A percentile compares a stretch with the other conserved stretches of the same genome.
These are phyloP conservation scores for Oidiodendron maius DNA, from an alignment of 495 filamentous ascomycete species.

Conservation along the genomic window DNA sequence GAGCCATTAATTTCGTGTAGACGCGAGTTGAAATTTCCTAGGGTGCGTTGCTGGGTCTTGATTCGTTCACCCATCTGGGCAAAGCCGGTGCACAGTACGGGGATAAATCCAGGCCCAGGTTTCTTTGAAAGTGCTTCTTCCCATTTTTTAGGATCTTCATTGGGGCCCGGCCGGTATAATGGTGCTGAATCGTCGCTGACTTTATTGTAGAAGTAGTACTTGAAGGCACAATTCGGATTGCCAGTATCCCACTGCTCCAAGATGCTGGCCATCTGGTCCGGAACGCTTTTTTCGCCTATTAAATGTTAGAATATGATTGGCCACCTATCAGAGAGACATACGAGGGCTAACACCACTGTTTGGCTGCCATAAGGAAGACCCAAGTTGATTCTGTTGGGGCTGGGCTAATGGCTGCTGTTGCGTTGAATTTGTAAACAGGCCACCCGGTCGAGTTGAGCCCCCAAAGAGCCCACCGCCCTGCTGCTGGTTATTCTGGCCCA, in stretches of 20 bases:
- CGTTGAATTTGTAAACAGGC: constrained; percentile 16
- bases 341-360: constrained; percentile 13
- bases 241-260: constrained; percentile 78
- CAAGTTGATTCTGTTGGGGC: constrained; percentile 25
- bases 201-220: constrained; percentile 90
- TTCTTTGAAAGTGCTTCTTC: constrained; percentile 86
- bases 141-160: constrained; percentile 82
- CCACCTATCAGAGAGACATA: constrained; percentile 5
- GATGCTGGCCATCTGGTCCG: constrained; percentile 76
- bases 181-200: constrained; percentile 73
- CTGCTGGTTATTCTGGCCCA: constrained; percentile 32
- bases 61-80: constrained; percentile 66
- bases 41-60: constrained; percentile 64
- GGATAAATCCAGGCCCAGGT: constrained; percentile 70
- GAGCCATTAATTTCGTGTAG: constrained; percentile 88
- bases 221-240: constrained; percentile 69
- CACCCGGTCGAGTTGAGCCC: constrained; percentile 11
- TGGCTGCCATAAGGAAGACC: constrained; percentile 35
- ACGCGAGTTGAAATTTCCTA: constrained; percentile 67
- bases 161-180: constrained; percentile 70
- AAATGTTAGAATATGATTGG: constrained; percentile 3
- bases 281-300: constrained; percentile 69
- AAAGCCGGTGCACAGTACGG: constrained; percentile 54
- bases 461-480: constrained; percentile 14
- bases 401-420: constrained; percentile 24